Conservation (phyloP, 306 rosid species). For the Urtica urens region DNA sequence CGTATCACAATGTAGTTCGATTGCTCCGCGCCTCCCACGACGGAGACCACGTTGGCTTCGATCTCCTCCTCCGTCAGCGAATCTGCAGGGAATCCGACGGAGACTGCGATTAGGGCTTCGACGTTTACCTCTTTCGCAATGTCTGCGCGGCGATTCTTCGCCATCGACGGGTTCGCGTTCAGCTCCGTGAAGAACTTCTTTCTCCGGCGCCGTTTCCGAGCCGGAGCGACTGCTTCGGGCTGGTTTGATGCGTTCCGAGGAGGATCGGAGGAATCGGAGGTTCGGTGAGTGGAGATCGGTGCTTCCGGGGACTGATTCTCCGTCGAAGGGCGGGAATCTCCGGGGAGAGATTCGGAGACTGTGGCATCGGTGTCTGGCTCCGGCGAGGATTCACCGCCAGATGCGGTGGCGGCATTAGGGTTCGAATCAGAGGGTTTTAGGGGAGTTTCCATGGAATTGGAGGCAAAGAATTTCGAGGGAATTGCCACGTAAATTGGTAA, state of each 20-base stretch:
- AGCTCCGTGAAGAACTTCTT: conserved; percentile 85
- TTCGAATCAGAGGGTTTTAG: conserved; percentile 20
- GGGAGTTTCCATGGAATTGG: conserved; percentile 10
- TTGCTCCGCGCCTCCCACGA: conserved; percentile 67
- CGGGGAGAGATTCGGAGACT: conserved; percentile 43
- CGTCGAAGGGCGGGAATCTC: conserved; percentile 44
- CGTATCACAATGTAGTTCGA: conserved; percentile 64
- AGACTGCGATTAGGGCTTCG: conserved; percentile 69
- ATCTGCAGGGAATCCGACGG: conserved; percentile 81
- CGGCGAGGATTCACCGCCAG: conserved; percentile 30
- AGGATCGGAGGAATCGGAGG: too few relatives aligned
- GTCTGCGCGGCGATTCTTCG: conserved; percentile 54
- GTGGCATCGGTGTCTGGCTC: conserved; percentile 34
- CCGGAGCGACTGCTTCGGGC: conserved; percentile 23
- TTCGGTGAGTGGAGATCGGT: conserved; percentile 4
- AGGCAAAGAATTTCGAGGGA: background rate
- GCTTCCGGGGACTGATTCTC: conserved; percentile 19
- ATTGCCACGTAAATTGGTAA: background rate
- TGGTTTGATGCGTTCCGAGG: too few relatives aligned
- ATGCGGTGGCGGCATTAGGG: conserved; percentile 23
- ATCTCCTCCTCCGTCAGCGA: conserved; percentile 83
- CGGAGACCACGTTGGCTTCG: conserved; percentile 69
- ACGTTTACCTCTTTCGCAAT: conserved; percentile 51
- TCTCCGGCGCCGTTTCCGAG: conserved; percentile 69
- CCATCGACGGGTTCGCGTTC: conserved; percentile 33